Conservation (phyloP, 192 early-diverging fungal genomes). For the Coemansia asiatica region DNA sequence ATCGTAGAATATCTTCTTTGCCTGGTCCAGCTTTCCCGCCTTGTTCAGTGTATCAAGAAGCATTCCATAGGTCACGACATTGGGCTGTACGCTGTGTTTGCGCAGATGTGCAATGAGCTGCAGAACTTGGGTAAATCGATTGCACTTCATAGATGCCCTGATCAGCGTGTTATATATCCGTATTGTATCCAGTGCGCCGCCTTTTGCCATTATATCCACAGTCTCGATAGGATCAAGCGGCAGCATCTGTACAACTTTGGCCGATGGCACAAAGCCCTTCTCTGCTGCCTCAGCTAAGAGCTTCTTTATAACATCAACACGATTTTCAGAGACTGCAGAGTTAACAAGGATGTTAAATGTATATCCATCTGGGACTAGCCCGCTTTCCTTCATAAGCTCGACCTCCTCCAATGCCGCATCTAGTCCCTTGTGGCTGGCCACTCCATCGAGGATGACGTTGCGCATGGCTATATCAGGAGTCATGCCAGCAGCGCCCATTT, state of each 20-base stretch:
- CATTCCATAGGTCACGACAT: slow-evolving; percentile 42
- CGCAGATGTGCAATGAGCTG: slow-evolving; percentile 42
- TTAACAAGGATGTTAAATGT: slow-evolving; percentile 34
- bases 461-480: slow-evolving; percentile 39
- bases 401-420: slow-evolving; percentile 36
- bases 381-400: slow-evolving; percentile 33
- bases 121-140: slow-evolving; percentile 31
- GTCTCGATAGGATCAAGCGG: slow-evolving; percentile 26
- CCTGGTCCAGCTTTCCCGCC: slow-evolving; percentile 34
- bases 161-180: slow-evolving; percentile 50
- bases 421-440: slow-evolving; percentile 25
- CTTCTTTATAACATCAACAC: slow-evolving; percentile 15
- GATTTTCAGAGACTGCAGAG: slow-evolving; percentile 23
- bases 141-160: slow-evolving; percentile 27
- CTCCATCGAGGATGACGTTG: slow-evolving; percentile 37
- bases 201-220: slow-evolving; percentile 19
- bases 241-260: slow-evolving; percentile 21
- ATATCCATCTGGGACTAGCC: slow-evolving; percentile 24
- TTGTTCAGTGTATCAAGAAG: slow-evolving; percentile 52
- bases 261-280: slow-evolving; percentile 29
- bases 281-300: slow-evolving; percentile 20
- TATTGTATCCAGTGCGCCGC: slow-evolving; percentile 17
- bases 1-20: slow-evolving; percentile 32
- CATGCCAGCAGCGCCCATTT: slow-evolving; percentile 32
- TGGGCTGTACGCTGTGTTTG: slow-evolving; percentile 22